A percentile compares a stretch with the other conserved stretches of the same genome.
These are phyloP conservation scores for Mucor mucedo DNA, from an alignment of 371 early-diverging fungal genomes.

Conservation along the genomic window DNA sequence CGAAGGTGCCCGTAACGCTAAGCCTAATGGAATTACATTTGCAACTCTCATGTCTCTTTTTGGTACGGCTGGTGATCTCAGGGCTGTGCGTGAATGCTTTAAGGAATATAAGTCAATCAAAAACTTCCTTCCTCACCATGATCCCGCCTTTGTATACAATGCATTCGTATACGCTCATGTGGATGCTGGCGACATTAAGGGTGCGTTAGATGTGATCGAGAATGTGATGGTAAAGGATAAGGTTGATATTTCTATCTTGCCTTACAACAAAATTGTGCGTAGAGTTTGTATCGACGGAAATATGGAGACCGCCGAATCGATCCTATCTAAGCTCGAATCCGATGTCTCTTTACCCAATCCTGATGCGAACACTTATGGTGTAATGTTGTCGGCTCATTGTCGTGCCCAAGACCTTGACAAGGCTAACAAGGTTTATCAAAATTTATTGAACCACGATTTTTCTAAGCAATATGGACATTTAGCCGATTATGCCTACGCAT, in stretches of 20 bases:
- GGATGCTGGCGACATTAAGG: constrained; percentile 42
- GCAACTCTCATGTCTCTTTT: constrained; percentile 49
- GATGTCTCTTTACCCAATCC: constrained; percentile 40
- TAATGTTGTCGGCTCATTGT: constrained; percentile 39
- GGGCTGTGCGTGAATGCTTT: constrained; percentile 53
- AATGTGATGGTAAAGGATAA: constrained; percentile 41
- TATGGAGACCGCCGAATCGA: constrained; percentile 29
- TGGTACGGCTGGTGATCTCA: constrained; percentile 52
- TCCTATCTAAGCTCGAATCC: constrained; percentile 32
- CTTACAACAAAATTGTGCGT: constrained; percentile 50
- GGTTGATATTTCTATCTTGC: constrained; percentile 35
- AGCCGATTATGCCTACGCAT: constrained; percentile 42
- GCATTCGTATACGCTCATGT: constrained; percentile 52
- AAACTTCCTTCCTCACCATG: constrained; percentile 29
- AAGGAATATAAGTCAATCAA: constrained; percentile 44
- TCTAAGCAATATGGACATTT: constrained; percentile 44
- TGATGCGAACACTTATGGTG: constrained; percentile 44
- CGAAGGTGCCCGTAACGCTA: constrained; percentile 38
- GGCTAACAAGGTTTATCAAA: constrained; percentile 37
- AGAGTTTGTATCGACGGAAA: constrained; percentile 38
- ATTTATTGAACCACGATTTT: constrained; percentile 35
- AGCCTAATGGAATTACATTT: constrained; percentile 48
- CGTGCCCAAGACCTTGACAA: constrained; percentile 36
- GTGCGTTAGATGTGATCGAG: constrained; percentile 50
- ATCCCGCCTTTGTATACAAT: constrained; percentile 50